Evolutionary conservation across 73 alveolate genomes (phyloP).

Genomic region (Effrenium voratum): DNA sequence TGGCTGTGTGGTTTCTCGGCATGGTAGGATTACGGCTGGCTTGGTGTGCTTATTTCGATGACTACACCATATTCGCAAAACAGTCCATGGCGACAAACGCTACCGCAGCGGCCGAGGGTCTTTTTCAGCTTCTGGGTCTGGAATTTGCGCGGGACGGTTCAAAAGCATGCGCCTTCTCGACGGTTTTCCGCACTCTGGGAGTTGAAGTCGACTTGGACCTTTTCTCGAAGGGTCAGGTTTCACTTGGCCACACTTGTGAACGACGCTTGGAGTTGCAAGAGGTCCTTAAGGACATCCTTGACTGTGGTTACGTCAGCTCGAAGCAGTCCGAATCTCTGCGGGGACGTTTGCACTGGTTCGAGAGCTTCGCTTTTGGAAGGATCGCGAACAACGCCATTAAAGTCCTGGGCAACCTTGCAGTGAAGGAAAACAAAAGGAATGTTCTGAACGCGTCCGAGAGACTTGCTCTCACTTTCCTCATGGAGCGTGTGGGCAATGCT

Average conservation of each 20-base stretch:
- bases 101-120: background rate
- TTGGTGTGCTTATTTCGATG: background rate
- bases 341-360: constrained; percentile 22
- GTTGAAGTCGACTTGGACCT: background rate
- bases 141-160: background rate
- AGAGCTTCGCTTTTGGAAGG: background rate
- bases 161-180: background rate
- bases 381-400: background rate
- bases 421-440: no score
- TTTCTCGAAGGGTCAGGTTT: background rate
- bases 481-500: background rate
- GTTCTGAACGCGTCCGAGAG: background rate
- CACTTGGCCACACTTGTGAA: background rate
- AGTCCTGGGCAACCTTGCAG: background rate
- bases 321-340: background rate
- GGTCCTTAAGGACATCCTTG: background rate
- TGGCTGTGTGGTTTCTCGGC: background rate
- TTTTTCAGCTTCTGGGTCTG: background rate
- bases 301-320: background rate
- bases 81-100: background rate
- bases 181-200: background rate
- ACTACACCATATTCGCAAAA: background rate
- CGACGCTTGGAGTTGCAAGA: background rate
- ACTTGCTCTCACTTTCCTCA: background rate
- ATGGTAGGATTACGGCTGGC: background rate